Conservation (phyloP, 495 filamentous ascomycete genomes). For the Penicillium diatomitis region DNA sequence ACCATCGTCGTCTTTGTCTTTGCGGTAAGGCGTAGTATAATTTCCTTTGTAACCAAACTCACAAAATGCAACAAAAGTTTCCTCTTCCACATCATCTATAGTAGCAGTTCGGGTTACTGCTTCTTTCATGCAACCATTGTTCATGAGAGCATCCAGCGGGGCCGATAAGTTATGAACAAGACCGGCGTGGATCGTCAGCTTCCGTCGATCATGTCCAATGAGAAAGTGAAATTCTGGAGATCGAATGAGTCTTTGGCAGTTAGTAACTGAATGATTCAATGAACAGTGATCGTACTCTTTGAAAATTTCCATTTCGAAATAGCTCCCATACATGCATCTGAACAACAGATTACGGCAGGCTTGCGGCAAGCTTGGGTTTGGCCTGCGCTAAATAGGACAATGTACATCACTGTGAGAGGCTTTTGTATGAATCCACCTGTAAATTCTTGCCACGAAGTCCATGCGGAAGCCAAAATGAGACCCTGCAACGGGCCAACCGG, state of each 20-base stretch:
- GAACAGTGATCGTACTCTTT: neutral
- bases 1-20: neutral
- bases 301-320: neutral
- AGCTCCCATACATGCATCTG: neutral
- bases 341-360: neutral
- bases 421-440: neutral
- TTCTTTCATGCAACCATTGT: slow-evolving; percentile 6
- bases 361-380: neutral
- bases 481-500: neutral
- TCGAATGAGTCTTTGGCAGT: slow-evolving; percentile 3
- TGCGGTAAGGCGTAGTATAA: neutral
- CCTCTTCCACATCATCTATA: slow-evolving; percentile 18
- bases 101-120: neutral
- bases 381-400: neutral
- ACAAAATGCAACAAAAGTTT: slow-evolving; percentile 7
- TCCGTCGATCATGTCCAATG: neutral
- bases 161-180: neutral
- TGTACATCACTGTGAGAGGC: neutral
- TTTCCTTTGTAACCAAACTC: slow-evolving; percentile 1
- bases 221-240: slow-evolving; percentile 5
- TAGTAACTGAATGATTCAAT: neutral
- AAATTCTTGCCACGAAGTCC: neutral
- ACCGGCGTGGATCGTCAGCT: slow-evolving; percentile 1
- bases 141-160: slow-evolving; percentile 1
- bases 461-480: neutral